Percentiles rank a stretch among this genome's conserved stretches.
These are phyloP conservation scores for Apiotrichum veenhuisii DNA, from an alignment of 1,284 basidiomycete species.

Conservation along the genomic window DNA sequence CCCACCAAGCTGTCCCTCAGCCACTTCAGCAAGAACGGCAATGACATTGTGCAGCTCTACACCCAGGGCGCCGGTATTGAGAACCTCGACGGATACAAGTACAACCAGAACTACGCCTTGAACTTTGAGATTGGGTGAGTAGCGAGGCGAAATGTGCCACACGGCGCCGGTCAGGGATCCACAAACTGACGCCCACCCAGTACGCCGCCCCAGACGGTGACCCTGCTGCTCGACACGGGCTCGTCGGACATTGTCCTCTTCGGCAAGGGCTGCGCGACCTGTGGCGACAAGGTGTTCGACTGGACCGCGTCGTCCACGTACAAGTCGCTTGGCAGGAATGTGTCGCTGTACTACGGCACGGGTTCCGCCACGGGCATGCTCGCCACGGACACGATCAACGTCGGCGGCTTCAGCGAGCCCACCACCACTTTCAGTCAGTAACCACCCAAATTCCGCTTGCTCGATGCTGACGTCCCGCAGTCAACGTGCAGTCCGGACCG, in stretches of 20 bases:
- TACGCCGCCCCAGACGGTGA: slow-evolving; percentile 51
- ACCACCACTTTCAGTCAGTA: slow-evolving; percentile 50
- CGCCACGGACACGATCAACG: neutral
- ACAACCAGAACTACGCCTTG: neutral
- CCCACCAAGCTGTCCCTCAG: neutral
- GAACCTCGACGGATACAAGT: neutral
- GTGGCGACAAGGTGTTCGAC: neutral
- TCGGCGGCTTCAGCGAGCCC: slow-evolving; percentile 70
- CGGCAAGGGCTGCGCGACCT: neutral
- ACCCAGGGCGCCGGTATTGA: neutral
- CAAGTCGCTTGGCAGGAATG: slow-evolving; percentile 38
- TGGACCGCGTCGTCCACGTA: slow-evolving; percentile 60
- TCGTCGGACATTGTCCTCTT: slow-evolving; percentile 19
- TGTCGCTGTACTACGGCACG: neutral
- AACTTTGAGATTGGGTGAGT: neutral
- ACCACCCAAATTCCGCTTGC: neutral
- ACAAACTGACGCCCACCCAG: slow-evolving; percentile 1
- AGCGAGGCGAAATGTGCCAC: neutral
- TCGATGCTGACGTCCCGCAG: too few relatives aligned
- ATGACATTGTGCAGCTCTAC: neutral
- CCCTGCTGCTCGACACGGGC: slow-evolving; percentile 54
- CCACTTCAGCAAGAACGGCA: neutral
- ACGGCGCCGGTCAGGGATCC: too few relatives aligned
- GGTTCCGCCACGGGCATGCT: neutral
- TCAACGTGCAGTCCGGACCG: slow-evolving; percentile 26